Conservation (phyloP, 139 green algal species). For the Eudorina sp. region DNA sequence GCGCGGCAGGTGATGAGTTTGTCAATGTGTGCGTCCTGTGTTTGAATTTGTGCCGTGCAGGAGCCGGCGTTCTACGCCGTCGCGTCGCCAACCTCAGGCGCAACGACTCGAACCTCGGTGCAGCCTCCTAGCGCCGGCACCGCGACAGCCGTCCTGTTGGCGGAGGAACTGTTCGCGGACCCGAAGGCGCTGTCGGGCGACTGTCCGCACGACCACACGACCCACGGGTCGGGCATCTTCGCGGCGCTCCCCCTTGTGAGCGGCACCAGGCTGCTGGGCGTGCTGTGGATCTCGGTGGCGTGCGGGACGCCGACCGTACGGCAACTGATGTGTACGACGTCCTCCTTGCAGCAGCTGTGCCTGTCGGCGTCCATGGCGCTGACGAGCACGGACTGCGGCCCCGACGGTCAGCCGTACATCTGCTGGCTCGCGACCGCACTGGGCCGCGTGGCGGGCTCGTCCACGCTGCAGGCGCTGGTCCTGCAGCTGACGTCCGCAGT, state of each 20-base stretch:
- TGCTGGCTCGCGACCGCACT: not conserved
- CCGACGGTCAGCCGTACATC: not conserved
- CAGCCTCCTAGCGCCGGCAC: too few species aligned
- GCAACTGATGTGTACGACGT: not conserved
- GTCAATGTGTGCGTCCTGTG: too few species aligned
- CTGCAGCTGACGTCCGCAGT: not conserved
- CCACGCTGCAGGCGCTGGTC: constrained; percentile 10
- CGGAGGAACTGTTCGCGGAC: too few species aligned
- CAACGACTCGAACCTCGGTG: too few species aligned
- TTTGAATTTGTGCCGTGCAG: too few species aligned
- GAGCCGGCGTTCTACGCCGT: too few species aligned
- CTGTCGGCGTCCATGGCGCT: not conserved
- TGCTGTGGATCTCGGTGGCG: not conserved
- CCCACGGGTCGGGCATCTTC: not conserved
- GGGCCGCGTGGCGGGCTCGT: not conserved
- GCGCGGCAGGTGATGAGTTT: too few species aligned
- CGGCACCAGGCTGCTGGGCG: not conserved
- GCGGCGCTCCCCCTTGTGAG: not conserved
- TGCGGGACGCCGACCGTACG: not conserved
- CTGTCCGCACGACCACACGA: not conserved
- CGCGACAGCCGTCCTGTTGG: too few species aligned
- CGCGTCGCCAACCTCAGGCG: too few species aligned
- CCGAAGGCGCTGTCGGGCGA: not conserved
- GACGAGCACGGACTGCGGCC: not conserved
- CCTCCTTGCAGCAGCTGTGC: not conserved